A percentile compares a stretch with the other conserved stretches of the same genome.
phyloP scores from a whole-genome alignment of 2,329 filamentous ascomycete species.

The Grosmannia penicillata region DNA sequence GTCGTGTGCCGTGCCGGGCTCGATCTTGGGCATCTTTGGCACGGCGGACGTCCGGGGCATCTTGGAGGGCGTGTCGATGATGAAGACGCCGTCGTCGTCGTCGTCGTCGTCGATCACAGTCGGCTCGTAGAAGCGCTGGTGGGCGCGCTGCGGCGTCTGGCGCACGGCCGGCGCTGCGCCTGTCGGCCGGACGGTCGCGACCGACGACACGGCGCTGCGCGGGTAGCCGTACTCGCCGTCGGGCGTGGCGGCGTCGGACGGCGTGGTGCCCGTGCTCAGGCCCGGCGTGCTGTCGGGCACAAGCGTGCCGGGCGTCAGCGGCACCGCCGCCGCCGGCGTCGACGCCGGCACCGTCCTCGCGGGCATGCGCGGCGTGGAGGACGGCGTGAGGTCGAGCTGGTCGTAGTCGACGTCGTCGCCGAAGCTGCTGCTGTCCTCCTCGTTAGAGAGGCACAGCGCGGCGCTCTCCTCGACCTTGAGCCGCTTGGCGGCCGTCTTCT shows the following conservation, averaged over 20 bases:
- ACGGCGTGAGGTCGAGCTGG: constrained; percentile 14
- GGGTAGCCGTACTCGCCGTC: background rate
- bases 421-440: constrained; percentile 11
- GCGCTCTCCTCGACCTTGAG: background rate
- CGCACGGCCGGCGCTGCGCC: too few species aligned
- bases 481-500: background rate
- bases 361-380: background rate
- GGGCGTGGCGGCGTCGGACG: constrained; percentile 5
- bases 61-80: constrained; percentile 24
- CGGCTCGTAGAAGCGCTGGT: background rate
- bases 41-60: background rate
- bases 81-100: constrained; percentile 16
- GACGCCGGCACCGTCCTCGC: background rate
- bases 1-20: too few species aligned
- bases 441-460: constrained; percentile 7
- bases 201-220: background rate
- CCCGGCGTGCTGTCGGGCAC: constrained; percentile 5
- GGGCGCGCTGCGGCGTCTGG: too few species aligned
- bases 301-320: background rate
- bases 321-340: constrained; percentile 4
- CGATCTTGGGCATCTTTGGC: background rate
- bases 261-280: constrained; percentile 5
- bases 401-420: constrained; percentile 16
- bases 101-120: constrained; percentile 11
- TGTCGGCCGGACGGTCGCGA: too few species aligned